A percentile compares a stretch with the other conserved stretches of the same genome.
Conservation (phyloP, 169 alveolate species). For the Plasmodium gaboni region DNA sequence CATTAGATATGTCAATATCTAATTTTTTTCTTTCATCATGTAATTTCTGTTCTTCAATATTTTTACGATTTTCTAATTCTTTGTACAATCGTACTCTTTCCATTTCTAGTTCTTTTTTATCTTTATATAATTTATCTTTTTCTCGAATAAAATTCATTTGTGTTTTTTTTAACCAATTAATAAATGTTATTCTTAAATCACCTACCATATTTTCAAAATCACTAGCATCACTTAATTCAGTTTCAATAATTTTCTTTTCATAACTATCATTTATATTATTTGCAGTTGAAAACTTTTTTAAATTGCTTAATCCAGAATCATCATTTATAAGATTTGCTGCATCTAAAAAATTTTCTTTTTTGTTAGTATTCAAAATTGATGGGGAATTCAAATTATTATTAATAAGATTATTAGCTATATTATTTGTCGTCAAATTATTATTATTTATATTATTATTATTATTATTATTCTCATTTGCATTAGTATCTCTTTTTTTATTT, state of each 20-base stretch:
- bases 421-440: neutral
- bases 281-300: constrained; percentile 21
- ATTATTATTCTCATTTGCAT: constrained; percentile 32
- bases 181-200: constrained; percentile 89
- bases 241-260: constrained; percentile 74
- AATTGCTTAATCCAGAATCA: constrained; percentile 36
- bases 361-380: neutral
- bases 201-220: constrained; percentile 91
- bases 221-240: constrained; percentile 77
- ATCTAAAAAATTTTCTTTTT: constrained; percentile 58
- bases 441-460: constrained; percentile 11
- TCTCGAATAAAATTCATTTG: constrained; percentile 82
- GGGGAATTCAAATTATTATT: constrained; percentile 11
- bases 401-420: neutral
- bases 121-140: constrained; percentile 77
- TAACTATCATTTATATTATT: constrained; percentile 66
- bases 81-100: constrained; percentile 78
- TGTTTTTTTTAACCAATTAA: constrained; percentile 89
- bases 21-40: constrained; percentile 88
- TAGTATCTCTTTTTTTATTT: constrained; percentile 27
- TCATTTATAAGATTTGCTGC: constrained; percentile 25
- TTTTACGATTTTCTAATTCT: constrained; percentile 74
- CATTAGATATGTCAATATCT: constrained; percentile 86
- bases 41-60: constrained; percentile 46
- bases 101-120: constrained; percentile 81